Evolutionary conservation across 2,329 filamentous ascomycete species (phyloP).

Genomic region (Sporothrix sp.): DNA sequence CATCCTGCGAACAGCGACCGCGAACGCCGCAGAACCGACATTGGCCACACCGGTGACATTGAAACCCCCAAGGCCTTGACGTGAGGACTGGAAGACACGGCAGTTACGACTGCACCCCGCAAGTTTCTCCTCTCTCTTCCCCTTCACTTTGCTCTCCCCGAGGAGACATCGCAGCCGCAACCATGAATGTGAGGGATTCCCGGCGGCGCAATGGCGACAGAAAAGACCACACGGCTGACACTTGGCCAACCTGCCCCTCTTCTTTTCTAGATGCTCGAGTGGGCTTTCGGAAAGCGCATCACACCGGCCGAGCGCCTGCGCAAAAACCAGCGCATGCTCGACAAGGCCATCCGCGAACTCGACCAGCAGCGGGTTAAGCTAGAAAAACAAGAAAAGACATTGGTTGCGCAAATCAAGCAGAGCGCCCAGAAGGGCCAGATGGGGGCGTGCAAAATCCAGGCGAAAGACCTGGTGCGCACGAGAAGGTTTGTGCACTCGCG

Average conservation of each 20-base stretch:
- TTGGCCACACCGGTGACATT: not conserved
- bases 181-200: slow-evolving; percentile 13
- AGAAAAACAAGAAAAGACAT: slow-evolving; percentile 97
- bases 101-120: not conserved
- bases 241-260: not conserved
- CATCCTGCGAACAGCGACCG: not conserved
- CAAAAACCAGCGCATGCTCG: slow-evolving; percentile 91
- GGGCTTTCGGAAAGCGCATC: slow-evolving; percentile 98
- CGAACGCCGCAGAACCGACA: not conserved
- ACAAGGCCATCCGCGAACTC: slow-evolving; percentile 93
- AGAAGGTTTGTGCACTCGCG: slow-evolving; percentile 46
- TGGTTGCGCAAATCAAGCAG: slow-evolving; percentile 93
- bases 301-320: slow-evolving; percentile 86
- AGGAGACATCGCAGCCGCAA: not conserved
- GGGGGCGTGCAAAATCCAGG: slow-evolving; percentile 97
- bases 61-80: no score
- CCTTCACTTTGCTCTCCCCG: not conserved
- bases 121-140: not conserved
- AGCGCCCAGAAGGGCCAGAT: slow-evolving; percentile 97
- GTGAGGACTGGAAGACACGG: not conserved
- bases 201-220: not conserved
- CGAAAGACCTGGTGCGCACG: slow-evolving; percentile 90
- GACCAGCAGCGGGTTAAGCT: slow-evolving; percentile 92
- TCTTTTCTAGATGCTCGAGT: slow-evolving; percentile 74
- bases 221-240: not conserved